phyloP scores from a whole-genome alignment of 208 protist genomes.

The Herpetomonas tarakana region DNA sequence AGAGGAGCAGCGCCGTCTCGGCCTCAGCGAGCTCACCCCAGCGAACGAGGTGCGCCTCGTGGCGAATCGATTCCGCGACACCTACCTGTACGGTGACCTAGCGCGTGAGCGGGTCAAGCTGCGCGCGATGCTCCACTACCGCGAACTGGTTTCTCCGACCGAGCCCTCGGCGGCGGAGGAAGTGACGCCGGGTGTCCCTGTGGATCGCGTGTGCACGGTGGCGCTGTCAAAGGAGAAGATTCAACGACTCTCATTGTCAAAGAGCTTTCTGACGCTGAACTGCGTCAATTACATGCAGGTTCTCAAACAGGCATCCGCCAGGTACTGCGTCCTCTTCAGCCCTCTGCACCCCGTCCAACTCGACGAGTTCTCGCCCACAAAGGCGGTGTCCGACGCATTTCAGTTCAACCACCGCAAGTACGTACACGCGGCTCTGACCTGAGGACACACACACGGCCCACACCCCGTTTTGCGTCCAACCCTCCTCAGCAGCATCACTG shows the following conservation, averaged over 20 bases:
- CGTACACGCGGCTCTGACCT: too few relatives aligned
- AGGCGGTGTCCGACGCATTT: constrained; percentile 8
- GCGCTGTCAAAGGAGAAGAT: not conserved
- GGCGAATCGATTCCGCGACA: constrained; percentile 24
- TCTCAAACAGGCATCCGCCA: constrained; percentile 14
- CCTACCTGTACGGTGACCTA: constrained; percentile 32
- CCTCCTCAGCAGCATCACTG: too few relatives aligned
- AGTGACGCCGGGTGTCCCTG: not conserved
- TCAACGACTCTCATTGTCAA: constrained; percentile 12
- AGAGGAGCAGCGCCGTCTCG: constrained; percentile 30
- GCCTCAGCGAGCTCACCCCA: constrained; percentile 43
- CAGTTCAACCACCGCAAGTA: too few relatives aligned
- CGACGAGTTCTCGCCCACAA: constrained; percentile 2
- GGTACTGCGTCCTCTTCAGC: constrained; percentile 31
- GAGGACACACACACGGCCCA: too few relatives aligned
- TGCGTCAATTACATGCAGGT: constrained; percentile 58
- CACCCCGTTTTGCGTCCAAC: too few relatives aligned
- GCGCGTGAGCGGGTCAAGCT: constrained; percentile 38
- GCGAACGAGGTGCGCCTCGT: constrained; percentile 55
- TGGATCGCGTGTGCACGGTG: not conserved
- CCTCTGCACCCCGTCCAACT: constrained; percentile 30
- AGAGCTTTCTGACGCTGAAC: constrained; percentile 49
- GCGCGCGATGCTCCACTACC: constrained; percentile 38
- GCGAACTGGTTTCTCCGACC: constrained; percentile 15
- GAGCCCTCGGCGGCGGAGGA: not conserved